These are phyloP conservation scores for Pisolithus sp. DNA, from an alignment of 768 basidiomycete species.

Conservation along the genomic window DNA sequence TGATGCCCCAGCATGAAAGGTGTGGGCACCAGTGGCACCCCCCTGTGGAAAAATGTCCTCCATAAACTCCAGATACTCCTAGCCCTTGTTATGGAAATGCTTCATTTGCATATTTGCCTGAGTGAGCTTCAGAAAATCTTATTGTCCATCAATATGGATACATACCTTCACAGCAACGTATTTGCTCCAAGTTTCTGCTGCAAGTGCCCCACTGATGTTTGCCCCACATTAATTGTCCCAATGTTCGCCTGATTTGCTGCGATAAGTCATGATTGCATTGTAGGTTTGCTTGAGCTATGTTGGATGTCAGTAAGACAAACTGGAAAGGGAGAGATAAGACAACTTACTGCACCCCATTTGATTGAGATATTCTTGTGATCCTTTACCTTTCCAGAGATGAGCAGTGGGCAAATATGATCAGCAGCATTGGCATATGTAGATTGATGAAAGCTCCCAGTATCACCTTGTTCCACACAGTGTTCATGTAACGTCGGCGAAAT, in stretches of 20 bases:
- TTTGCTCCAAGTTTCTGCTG: background rate
- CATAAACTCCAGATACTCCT: background rate
- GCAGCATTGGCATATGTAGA: no score
- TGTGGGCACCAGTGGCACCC: background rate
- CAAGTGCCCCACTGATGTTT: background rate
- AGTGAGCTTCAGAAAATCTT: background rate
- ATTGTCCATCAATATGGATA: background rate
- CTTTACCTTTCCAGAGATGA: no score
- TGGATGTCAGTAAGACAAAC: background rate
- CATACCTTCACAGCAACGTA: background rate
- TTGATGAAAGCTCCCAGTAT: no score
- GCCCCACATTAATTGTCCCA: background rate
- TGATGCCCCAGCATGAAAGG: background rate
- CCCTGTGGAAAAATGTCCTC: background rate
- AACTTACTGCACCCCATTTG: no score
- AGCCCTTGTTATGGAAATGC: background rate
- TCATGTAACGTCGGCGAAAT: no score
- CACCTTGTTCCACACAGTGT: no score
- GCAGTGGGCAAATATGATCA: no score
- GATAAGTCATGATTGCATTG: background rate
- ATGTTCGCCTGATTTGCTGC: background rate
- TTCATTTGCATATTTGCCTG: background rate
- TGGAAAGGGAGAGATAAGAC: no score
- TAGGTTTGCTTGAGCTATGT: background rate
- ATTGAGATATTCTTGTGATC: no score